These are phyloP conservation scores for Teunomyces barrocoloradensis DNA, from an alignment of 805 yeast species.

Conservation along the genomic window DNA sequence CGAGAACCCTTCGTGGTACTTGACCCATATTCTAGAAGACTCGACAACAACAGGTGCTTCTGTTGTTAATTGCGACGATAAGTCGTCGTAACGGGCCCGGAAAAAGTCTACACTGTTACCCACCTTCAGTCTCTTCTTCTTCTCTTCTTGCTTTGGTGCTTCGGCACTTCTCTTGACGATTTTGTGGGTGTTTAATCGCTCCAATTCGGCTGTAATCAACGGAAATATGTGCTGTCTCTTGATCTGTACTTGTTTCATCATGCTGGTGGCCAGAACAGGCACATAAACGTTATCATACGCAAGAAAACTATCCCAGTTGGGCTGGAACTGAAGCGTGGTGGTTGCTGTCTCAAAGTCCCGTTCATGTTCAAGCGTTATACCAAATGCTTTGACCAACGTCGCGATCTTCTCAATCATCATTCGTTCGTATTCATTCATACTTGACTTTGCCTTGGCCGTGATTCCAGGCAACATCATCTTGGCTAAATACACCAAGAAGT, in stretches of 20 bases:
- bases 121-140: conserved; percentile 23
- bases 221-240: conserved; percentile 38
- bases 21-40: conserved; percentile 68
- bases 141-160: conserved; percentile 13
- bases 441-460: conserved; percentile 19
- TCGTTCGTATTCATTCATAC: conserved; percentile 28
- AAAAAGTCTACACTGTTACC: conserved; percentile 38
- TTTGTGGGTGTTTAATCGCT: conserved; percentile 13
- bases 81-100: conserved; percentile 34
- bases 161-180: conserved; percentile 18
- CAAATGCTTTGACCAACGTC: conserved; percentile 36
- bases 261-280: conserved; percentile 11
- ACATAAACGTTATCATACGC: conserved; percentile 20
- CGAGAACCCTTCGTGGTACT: conserved; percentile 86
- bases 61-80: conserved; percentile 26
- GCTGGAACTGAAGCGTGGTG: conserved; percentile 26
- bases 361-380: conserved; percentile 37
- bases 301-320: conserved; percentile 35
- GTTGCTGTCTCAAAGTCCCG: conserved; percentile 33
- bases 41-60: conserved; percentile 25
- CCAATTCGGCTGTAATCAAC: conserved; percentile 32
- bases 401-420: conserved; percentile 35
- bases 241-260: conserved; percentile 22
- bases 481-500: conserved; percentile 34
- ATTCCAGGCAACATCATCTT: conserved; percentile 31